Conservation (phyloP, 164 flowering plant genomes). For the Annona cherimola region DNA sequence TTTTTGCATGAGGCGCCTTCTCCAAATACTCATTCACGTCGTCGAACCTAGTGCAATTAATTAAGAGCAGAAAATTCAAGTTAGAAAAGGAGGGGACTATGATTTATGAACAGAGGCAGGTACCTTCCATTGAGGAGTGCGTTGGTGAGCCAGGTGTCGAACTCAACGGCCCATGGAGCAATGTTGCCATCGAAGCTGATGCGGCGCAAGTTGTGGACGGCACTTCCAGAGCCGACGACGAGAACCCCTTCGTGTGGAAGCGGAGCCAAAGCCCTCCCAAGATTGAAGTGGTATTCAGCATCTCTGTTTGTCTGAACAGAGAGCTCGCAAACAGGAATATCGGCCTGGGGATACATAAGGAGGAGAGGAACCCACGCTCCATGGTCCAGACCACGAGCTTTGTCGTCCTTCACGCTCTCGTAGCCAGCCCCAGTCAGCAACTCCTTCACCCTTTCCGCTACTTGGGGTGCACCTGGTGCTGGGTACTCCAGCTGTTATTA, state of each 20-base stretch:
- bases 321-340: slow-evolving; percentile 80
- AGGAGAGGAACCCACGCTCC: slow-evolving; percentile 88
- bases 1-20: slow-evolving; percentile 57
- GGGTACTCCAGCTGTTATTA: slow-evolving; percentile 79
- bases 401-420: slow-evolving; percentile 45
- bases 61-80: too few species aligned
- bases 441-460: slow-evolving; percentile 65
- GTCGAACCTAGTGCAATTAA: slow-evolving; percentile 36
- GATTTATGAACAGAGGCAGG: background rate
- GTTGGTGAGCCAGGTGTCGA: slow-evolving; percentile 72
- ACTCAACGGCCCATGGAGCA: slow-evolving; percentile 63
- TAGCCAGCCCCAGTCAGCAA: slow-evolving; percentile 43
- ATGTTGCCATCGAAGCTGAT: slow-evolving; percentile 8
- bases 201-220: slow-evolving; percentile 61
- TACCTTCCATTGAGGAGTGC: slow-evolving; percentile 70
- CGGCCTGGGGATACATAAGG: slow-evolving; percentile 86
- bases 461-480: slow-evolving; percentile 70
- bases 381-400: slow-evolving; percentile 75
- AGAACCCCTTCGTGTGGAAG: slow-evolving; percentile 79
- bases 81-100: too few species aligned
- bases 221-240: slow-evolving; percentile 77
- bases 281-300: slow-evolving; percentile 66
- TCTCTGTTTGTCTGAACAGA: slow-evolving; percentile 50
- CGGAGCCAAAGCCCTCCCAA: slow-evolving; percentile 75
- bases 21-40: slow-evolving; percentile 50